Percentiles rank a stretch among this genome's conserved stretches.
These are phyloP conservation scores for Lactarius akahatsu DNA, from an alignment of 768 basidiomycete species.

Conservation along the genomic window DNA sequence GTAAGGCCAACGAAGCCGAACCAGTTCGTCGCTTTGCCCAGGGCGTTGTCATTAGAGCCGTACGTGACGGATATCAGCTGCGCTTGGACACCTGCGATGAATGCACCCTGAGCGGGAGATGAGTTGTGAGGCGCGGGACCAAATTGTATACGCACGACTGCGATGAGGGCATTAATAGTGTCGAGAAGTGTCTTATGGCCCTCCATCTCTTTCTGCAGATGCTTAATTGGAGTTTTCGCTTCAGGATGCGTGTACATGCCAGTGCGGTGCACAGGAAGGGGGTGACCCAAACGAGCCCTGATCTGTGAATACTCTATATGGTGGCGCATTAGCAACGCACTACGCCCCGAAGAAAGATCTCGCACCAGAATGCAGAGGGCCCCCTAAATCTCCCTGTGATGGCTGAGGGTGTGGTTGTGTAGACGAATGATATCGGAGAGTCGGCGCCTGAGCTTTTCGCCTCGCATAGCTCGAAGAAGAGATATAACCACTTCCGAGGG, in stretches of 20 bases:
- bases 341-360: neutral
- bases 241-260: neutral
- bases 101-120: conserved; percentile 17
- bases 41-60: neutral
- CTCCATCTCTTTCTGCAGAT: conserved; percentile 13
- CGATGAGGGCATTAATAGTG: conserved; percentile 24
- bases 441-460: conserved; percentile 10
- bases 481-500: conserved; percentile 1
- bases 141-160: conserved; percentile 10
- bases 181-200: conserved; percentile 24
- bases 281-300: neutral
- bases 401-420: conserved; percentile 1
- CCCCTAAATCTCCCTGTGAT: neutral
- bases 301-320: conserved; percentile 1
- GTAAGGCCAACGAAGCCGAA: conserved; percentile 28
- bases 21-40: conserved; percentile 20
- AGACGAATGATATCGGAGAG: neutral
- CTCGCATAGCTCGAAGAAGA: conserved; percentile 9
- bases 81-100: conserved; percentile 30
- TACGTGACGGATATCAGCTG: conserved; percentile 12
- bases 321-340: neutral
- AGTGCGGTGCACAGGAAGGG: conserved; percentile 2
- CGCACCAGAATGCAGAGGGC: conserved; percentile 10
- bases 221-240: conserved; percentile 5
- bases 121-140: neutral